These are phyloP conservation scores for Amphichorda felina DNA, from an alignment of 2,329 filamentous ascomycete species.

Conservation along the genomic window DNA sequence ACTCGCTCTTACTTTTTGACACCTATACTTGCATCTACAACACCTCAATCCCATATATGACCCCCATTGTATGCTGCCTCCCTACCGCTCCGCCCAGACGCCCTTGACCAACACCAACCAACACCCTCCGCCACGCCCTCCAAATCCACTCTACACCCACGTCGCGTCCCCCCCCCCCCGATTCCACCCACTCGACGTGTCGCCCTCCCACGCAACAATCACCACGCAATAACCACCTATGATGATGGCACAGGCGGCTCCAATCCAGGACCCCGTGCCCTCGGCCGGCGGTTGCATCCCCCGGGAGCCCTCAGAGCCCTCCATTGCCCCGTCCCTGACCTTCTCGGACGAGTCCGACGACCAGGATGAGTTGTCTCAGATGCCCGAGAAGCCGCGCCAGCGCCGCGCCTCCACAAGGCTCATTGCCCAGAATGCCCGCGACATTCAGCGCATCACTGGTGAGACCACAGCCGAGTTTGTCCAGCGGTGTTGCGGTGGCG, in stretches of 20 bases:
- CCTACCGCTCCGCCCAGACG: conserved; percentile 6
- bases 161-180: conserved; percentile 3
- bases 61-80: background rate
- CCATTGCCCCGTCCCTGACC: conserved; percentile 48
- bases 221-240: conserved; percentile 5
- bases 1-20: background rate
- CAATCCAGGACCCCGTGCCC: conserved; percentile 26
- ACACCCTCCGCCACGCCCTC: conserved; percentile 10
- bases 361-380: conserved; percentile 35
- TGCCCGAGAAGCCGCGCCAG: conserved; percentile 19
- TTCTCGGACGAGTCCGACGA: conserved; percentile 53
- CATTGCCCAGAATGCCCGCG: conserved; percentile 49
- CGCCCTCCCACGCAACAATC: conserved; percentile 3
- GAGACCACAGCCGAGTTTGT: conserved; percentile 51
- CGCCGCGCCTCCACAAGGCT: conserved; percentile 60
- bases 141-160: conserved; percentile 8
- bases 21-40: background rate
- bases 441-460: conserved; percentile 52
- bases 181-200: conserved; percentile 3
- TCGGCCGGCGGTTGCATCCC: conserved; percentile 28
- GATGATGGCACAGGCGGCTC: conserved; percentile 19
- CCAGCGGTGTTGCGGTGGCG: conserved; percentile 51
- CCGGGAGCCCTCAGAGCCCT: conserved; percentile 32
- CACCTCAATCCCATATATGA: background rate
- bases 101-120: conserved; percentile 10